These are phyloP conservation scores for Barbarea vulgaris DNA, from an alignment of 345 rosid genomes.

Conservation along the genomic window DNA sequence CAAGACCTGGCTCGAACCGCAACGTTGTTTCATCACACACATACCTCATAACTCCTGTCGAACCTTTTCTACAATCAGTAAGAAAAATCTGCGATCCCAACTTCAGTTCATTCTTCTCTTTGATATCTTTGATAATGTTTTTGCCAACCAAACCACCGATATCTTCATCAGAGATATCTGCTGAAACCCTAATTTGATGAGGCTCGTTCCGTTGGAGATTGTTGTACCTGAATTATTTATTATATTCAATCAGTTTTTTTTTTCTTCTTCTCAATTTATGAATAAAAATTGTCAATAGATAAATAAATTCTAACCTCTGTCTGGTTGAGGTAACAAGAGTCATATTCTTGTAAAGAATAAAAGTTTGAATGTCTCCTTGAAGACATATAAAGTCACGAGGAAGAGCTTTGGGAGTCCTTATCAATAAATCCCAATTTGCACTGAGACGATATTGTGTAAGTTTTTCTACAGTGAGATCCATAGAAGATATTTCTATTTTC, in stretches of 20 bases:
- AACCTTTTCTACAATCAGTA: not conserved
- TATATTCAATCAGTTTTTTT: not conserved
- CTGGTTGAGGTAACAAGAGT: not conserved
- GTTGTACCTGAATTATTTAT: not conserved
- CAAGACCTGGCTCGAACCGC: not conserved
- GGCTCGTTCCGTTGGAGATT: not conserved
- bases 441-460: not conserved
- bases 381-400: not conserved
- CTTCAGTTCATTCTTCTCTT: not conserved
- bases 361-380: not conserved
- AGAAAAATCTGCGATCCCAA: not conserved
- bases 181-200: constrained; percentile 4
- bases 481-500: not conserved
- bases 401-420: not conserved
- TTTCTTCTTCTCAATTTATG: not conserved
- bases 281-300: not conserved
- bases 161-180: not conserved
- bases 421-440: not conserved
- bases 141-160: not conserved
- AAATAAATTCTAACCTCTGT: not conserved
- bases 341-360: not conserved
- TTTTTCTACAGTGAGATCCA: not conserved
- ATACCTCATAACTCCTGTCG: not conserved
- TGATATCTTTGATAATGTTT: constrained; percentile 1
- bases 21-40: not conserved